These are phyloP conservation scores for Phalaenopsis hybrid DNA, from an alignment of 116 monocot genomes.

Conservation along the genomic window DNA sequence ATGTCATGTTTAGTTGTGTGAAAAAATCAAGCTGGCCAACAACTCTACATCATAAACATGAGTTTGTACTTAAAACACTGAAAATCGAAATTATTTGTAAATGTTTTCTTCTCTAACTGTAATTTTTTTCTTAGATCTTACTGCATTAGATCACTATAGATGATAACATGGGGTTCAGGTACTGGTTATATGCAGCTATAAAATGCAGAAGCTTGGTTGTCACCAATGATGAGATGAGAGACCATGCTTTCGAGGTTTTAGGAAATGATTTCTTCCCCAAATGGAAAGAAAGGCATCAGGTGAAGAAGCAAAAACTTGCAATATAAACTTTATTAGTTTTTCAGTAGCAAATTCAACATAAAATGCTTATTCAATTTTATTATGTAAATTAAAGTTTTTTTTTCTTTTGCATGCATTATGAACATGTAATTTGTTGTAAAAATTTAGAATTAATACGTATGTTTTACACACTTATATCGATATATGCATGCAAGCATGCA, in stretches of 20 bases:
- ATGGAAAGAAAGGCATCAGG: conserved; percentile 97
- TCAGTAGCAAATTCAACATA: not conserved
- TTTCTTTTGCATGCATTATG: not conserved
- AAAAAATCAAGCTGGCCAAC: no score
- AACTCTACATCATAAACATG: no score
- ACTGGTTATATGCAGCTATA: conserved; percentile 97
- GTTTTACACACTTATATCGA: not conserved
- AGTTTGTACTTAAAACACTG: no score
- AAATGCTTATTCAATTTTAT: not conserved
- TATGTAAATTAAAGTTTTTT: not conserved
- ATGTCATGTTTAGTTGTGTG: no score
- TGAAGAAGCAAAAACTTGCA: conserved; percentile 8
- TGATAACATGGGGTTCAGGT: conserved; percentile 74
- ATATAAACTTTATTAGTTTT: not conserved
- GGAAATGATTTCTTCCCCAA: conserved; percentile 84
- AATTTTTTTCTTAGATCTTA: not conserved
- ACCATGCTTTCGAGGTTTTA: conserved; percentile 62
- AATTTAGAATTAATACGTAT: not conserved
- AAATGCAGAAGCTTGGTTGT: conserved; percentile 71
- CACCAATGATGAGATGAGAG: conserved; percentile 94
- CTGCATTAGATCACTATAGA: conserved; percentile 21
- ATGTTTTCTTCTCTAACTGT: not conserved
- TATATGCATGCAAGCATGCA: no score
- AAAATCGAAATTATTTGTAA: not conserved
- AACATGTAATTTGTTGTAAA: not conserved